phyloP scores from a whole-genome alignment of 345 rosid genomes.

The Ceriops tagal region DNA sequence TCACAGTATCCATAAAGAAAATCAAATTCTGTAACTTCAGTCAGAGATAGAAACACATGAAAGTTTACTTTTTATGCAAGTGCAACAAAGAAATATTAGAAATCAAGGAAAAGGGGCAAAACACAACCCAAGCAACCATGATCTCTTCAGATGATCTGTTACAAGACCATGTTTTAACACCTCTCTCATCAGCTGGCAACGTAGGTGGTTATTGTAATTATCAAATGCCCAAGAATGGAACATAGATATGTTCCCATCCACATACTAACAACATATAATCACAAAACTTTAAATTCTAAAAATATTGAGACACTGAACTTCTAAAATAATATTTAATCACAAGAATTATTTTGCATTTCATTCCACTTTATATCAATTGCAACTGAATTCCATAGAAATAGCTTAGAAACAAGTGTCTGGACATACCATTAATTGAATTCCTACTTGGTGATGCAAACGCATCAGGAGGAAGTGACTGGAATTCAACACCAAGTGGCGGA shows the following conservation, averaged over 20 bases:
- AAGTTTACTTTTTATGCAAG: too few species aligned
- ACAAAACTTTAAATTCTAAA: not conserved
- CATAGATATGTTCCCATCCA: not conserved
- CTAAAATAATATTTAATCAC: not conserved
- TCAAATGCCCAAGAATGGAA: not conserved
- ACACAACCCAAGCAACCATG: not conserved
- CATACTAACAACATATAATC: not conserved
- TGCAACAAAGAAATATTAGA: too few species aligned
- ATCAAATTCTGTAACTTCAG: conserved; percentile 2
- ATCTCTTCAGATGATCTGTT: not conserved
- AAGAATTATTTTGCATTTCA: not conserved
- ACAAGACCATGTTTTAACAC: not conserved
- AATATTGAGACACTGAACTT: not conserved
- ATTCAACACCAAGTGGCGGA: conserved; percentile 70
- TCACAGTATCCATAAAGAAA: not conserved
- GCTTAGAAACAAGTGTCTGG: conserved; percentile 7
- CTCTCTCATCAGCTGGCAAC: not conserved
- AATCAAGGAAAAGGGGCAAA: not conserved
- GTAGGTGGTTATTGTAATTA: not conserved
- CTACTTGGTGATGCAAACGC: conserved; percentile 66
- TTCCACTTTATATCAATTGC: not conserved
- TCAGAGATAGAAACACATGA: not conserved
- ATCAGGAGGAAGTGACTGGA: conserved; percentile 83
- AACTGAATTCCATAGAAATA: conserved; percentile 11
- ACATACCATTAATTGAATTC: conserved; percentile 53